Base-by-base conservation (phyloP, 2,329 filamentous ascomycete genomes). In the Colletotrichum sansevieriae region DNA sequence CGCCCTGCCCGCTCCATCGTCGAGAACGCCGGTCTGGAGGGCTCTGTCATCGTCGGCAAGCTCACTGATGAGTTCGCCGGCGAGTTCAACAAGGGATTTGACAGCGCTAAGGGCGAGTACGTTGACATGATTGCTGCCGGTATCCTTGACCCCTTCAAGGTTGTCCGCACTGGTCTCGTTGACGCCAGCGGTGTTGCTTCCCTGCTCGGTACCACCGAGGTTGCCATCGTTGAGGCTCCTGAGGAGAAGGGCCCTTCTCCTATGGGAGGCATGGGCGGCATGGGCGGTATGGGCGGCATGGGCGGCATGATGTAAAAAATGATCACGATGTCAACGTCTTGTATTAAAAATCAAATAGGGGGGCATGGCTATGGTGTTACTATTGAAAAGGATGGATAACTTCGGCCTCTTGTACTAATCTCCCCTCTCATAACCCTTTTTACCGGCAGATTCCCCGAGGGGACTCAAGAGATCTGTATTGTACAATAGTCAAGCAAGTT, bases 61-160 rank as follows among this genome's bases (percentile, higher is more conserved):
- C 92, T 99, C 75, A 96, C 92, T 77, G 95, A 98, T 76, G 96
- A 99, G 85, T 95, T 87, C 80, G 94, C 89, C 80, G 80, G 81
- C 73, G 95, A 99, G 83, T 99, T 99, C 90, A 97, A 98, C 92
- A 96, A 92, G 87, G 96, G 96, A 73, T 99, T 94, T 85, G 94
- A 99, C 88, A 96, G 92, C 84, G 85, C 94, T 80, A 97, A 95
- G 87, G 94, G 95, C 83, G 93, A 98, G 86, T 99, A 97, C 84
- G 94, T 98, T 74, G 95, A 99, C 87, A 98, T 99, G 96, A 98
- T 99, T 78, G 82, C 88, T 72, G 90, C 94, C 74, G 96, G 96
- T 92, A 99, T 99, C 82, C 92, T 99, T 70, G 96, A 99, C 81
- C 96, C 96, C 73, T 92, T 99, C 88, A 99, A 99, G 92, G 96